Base-by-base conservation (phyloP, 345 rosid genomes). In the Gossypium thurberi region DNA sequence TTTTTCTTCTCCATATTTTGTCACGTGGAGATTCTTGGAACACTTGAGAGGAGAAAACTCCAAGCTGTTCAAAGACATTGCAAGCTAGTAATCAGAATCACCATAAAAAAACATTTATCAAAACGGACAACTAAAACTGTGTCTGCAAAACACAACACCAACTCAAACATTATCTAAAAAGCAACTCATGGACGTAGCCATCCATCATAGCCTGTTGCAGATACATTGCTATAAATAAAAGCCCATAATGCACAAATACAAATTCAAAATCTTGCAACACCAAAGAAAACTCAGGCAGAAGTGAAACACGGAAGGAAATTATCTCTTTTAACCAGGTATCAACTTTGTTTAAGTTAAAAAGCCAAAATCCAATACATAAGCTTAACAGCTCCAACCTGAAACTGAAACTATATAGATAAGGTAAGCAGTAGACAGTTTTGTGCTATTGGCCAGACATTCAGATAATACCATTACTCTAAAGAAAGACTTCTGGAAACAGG, bases 31-130 rank as follows among this genome's bases (percentile, higher is more conserved):
- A 91, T 74, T 91, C 98, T 86, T 92, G 98, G 82, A 95, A 88
- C 50, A 95, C 97, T 75, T 92, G 98, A 73, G 99, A 89, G 62
- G 97, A 95, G 85, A 95, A 92, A 23, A 92, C 94, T 77, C 99
- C 99, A 23, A 95, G 99, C 99, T 95, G 90, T 81, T 77, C 65
- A 73, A 81, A 74, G 73, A 72, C 17, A 65, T 56, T 8, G 43
- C 20, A 72, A 56, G 74, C 74, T 70, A 69, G 75, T 28, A 60
- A 18, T 53, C 52, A 46, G 71, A 11, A 26, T 10, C 57, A 46
- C 67, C 65, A 44, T 26, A 60, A 47, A 28, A 2, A 26, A 61
- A 60, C 4, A 5, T 48, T 28, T 48, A 47, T 50, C n/a, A 17
- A 26, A 25, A 59, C 5, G 8, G 46, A 26, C 43, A 48, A 37